These are phyloP conservation scores for Aspergillus cristatus DNA, from an alignment of 495 filamentous ascomycete species.

Conservation along the genomic window DNA sequence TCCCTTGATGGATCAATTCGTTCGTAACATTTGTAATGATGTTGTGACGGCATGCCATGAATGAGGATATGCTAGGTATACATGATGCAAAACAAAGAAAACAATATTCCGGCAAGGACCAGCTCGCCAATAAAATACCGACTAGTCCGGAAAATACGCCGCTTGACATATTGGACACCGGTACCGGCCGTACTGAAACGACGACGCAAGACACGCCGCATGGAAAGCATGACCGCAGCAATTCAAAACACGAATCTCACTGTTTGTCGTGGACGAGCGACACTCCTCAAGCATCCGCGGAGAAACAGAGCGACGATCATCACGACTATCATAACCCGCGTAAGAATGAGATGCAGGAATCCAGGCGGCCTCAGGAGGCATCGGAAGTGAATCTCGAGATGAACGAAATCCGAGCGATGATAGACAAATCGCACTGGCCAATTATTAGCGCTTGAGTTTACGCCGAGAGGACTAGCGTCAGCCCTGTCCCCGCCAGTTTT, in stretches of 20 bases:
- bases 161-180: conserved; percentile 28
- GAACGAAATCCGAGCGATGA: conserved; percentile 2
- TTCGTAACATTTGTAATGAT: no score
- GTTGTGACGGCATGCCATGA: no score
- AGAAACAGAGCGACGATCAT: not conserved
- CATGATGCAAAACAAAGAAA: no score
- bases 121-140: no score
- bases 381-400: not conserved
- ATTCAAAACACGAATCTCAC: conserved; percentile 16
- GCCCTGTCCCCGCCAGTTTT: conserved; percentile 23
- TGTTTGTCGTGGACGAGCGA: no score
- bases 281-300: not conserved
- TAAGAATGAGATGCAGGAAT: not conserved
- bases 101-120: no score
- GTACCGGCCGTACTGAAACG: conserved; percentile 25
- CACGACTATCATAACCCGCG: no score
- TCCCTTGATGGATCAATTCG: no score
- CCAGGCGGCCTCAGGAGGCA: conserved; percentile 1
- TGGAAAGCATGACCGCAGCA: conserved; percentile 30
- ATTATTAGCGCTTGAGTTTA: not conserved
- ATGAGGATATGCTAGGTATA: no score
- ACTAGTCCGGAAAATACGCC: conserved; percentile 12
- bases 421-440: conserved; percentile 14
- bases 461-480: conserved; percentile 11
- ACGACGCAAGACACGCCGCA: conserved; percentile 21